Conservation (phyloP, 1,284 basidiomycete species). For the Thelephora terrestris region DNA sequence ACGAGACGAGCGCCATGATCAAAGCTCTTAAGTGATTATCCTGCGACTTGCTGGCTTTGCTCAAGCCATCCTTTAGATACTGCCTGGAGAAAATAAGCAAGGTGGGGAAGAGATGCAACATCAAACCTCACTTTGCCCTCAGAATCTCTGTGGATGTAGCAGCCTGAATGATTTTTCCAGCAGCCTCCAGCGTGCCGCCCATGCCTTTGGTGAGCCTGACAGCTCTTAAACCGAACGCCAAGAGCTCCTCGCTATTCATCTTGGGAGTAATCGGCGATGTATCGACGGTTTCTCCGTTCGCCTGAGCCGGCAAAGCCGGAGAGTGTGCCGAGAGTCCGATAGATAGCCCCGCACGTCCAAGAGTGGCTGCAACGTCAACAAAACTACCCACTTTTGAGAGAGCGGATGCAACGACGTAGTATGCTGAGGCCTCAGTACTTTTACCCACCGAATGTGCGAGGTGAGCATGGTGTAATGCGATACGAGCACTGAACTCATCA, state of each 20-base stretch:
- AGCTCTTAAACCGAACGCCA: slow-evolving; percentile 15
- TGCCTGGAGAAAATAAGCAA: slow-evolving; percentile 29
- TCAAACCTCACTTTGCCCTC: slow-evolving; percentile 42
- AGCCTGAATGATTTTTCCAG: slow-evolving; percentile 45
- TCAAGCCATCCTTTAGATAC: slow-evolving; percentile 49
- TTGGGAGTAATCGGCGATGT: background rate
- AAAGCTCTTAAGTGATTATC: slow-evolving; percentile 66
- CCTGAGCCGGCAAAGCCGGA: background rate
- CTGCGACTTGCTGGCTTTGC: slow-evolving; percentile 41
- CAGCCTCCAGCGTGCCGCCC: slow-evolving; percentile 44
- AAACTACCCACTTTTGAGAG: slow-evolving; percentile 38
- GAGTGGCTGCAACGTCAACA: slow-evolving; percentile 45
- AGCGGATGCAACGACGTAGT: slow-evolving; percentile 49
- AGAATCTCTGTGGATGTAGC: slow-evolving; percentile 45
- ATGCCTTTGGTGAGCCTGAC: slow-evolving; percentile 28
- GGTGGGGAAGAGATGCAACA: slow-evolving; percentile 8
- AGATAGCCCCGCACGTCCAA: slow-evolving; percentile 48
- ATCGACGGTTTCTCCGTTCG: slow-evolving; percentile 4
- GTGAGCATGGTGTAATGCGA: slow-evolving; percentile 60
- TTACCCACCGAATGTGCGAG: slow-evolving; percentile 52
- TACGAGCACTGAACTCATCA: slow-evolving; percentile 42
- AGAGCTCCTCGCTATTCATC: background rate
- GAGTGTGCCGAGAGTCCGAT: slow-evolving; percentile 30
- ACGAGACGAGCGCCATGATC: slow-evolving; percentile 52
- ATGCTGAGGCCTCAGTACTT: slow-evolving; percentile 39